phyloP scores from a whole-genome alignment of 768 basidiomycete genomes.

The Cubamyces sp. region DNA sequence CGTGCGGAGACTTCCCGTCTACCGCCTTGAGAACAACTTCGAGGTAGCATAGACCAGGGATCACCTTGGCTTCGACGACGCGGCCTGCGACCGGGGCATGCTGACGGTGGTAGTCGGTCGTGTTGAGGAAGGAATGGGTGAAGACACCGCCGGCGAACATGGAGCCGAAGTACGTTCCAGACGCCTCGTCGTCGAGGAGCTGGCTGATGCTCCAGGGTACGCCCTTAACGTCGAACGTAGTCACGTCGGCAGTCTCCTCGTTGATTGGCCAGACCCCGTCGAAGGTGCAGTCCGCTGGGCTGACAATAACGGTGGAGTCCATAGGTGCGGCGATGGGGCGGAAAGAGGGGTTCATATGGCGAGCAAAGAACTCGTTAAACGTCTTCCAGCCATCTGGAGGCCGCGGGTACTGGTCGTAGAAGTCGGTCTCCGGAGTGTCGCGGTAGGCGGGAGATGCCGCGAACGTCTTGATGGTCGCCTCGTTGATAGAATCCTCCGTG shows the following conservation, averaged over 20 bases:
- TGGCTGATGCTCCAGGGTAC: constrained; percentile 26
- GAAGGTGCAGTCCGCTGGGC: constrained; percentile 23
- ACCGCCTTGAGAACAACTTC: constrained; percentile 11
- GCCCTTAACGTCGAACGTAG: constrained; percentile 23
- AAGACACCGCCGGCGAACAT: constrained; percentile 24
- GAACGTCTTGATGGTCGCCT: constrained; percentile 20
- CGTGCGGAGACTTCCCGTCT: no score
- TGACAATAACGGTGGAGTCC: constrained; percentile 17
- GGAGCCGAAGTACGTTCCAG: not conserved
- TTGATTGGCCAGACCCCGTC: constrained; percentile 23
- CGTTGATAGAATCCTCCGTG: constrained; percentile 21
- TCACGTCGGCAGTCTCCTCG: constrained; percentile 4
- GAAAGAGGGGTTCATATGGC: constrained; percentile 15
- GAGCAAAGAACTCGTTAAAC: constrained; percentile 31
- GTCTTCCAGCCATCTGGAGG: constrained; percentile 21
- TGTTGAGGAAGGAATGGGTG: constrained; percentile 27
- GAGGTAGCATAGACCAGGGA: constrained; percentile 29
- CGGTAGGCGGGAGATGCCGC: constrained; percentile 12
- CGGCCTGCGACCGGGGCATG: constrained; percentile 28
- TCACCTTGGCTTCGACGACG: constrained; percentile 25
- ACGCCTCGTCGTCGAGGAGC: constrained; percentile 17
- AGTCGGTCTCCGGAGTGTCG: constrained; percentile 15
- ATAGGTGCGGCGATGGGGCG: constrained; percentile 13
- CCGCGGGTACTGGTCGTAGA: constrained; percentile 6
- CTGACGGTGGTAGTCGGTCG: constrained; percentile 29